phyloP scores from a whole-genome alignment of 805 yeast species.

The Yueomyces sinensis region DNA sequence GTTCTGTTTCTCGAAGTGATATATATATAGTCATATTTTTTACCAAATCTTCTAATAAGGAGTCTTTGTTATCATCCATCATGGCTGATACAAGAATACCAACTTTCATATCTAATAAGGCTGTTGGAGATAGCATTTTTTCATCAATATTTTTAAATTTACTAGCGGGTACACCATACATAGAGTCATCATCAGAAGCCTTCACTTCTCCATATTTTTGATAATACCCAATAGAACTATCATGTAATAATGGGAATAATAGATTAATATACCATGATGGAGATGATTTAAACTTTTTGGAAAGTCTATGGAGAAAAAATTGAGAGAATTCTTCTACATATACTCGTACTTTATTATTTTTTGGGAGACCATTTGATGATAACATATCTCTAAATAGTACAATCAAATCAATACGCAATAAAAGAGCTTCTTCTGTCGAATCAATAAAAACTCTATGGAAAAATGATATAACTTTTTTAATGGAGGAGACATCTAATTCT shows the following conservation, averaged over 20 bases:
- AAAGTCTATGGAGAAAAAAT: slow-evolving; percentile 50
- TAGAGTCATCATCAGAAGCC: slow-evolving; percentile 1
- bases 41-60: slow-evolving; percentile 10
- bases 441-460: slow-evolving; percentile 60
- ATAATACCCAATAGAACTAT: slow-evolving; percentile 34
- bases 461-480: slow-evolving; percentile 53
- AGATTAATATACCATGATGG: slow-evolving; percentile 51
- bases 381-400: slow-evolving; percentile 39
- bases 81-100: slow-evolving; percentile 23
- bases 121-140: slow-evolving; percentile 11
- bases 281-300: slow-evolving; percentile 32
- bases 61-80: slow-evolving; percentile 20
- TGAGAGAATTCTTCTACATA: slow-evolving; percentile 55
- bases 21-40: slow-evolving; percentile 4
- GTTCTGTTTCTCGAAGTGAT: background rate
- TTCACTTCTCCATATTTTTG: slow-evolving; percentile 29
- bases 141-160: slow-evolving; percentile 13
- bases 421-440: slow-evolving; percentile 40
- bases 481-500: slow-evolving; percentile 46
- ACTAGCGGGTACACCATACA: slow-evolving; percentile 14
- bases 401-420: slow-evolving; percentile 68
- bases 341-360: slow-evolving; percentile 32
- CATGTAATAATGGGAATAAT: slow-evolving; percentile 46
- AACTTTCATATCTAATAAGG: slow-evolving; percentile 13
- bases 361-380: slow-evolving; percentile 36